Conservation (phyloP, 495 filamentous ascomycete genomes). For the Xylaria castorea region DNA sequence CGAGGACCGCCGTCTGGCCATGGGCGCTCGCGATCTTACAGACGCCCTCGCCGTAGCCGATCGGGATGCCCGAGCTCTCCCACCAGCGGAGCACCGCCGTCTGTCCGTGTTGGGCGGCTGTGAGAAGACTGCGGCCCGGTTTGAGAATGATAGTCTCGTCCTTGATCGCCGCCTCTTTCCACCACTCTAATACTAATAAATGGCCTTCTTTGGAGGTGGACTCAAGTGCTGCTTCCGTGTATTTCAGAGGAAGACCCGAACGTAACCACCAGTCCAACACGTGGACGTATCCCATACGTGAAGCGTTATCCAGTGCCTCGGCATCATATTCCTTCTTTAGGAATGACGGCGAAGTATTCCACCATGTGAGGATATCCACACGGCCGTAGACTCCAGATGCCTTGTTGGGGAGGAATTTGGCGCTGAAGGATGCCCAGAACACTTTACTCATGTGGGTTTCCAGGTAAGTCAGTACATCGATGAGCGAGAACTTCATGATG, state of each 20-base stretch:
- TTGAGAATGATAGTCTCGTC: conserved; percentile 61
- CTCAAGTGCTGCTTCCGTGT: conserved; percentile 85
- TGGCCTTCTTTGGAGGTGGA: conserved; percentile 83
- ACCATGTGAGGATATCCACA: conserved; percentile 86
- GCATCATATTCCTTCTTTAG: conserved; percentile 74
- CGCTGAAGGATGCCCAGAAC: conserved; percentile 81
- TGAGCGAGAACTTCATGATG: conserved; percentile 88
- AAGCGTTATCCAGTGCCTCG: conserved; percentile 87
- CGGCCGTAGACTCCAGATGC: conserved; percentile 87
- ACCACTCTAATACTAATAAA: conserved; percentile 88
- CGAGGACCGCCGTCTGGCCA: conserved; percentile 85
- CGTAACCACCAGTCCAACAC: conserved; percentile 92
- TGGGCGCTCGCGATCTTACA: conserved; percentile 83
- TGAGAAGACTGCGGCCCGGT: conserved; percentile 79
- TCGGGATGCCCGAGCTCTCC: conserved; percentile 76
- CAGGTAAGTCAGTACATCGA: conserved; percentile 79
- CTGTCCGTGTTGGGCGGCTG: conserved; percentile 80
- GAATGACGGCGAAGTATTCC: conserved; percentile 73
- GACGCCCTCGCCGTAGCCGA: conserved; percentile 75
- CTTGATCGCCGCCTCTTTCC: conserved; percentile 68
- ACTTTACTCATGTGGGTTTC: conserved; percentile 77
- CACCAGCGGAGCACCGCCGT: conserved; percentile 79
- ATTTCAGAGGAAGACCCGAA: conserved; percentile 79
- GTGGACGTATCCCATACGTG: conserved; percentile 78
- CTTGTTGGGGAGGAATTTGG: conserved; percentile 82